Base-by-base conservation (phyloP, 306 rosid genomes). In the Cajanus cajan region DNA sequence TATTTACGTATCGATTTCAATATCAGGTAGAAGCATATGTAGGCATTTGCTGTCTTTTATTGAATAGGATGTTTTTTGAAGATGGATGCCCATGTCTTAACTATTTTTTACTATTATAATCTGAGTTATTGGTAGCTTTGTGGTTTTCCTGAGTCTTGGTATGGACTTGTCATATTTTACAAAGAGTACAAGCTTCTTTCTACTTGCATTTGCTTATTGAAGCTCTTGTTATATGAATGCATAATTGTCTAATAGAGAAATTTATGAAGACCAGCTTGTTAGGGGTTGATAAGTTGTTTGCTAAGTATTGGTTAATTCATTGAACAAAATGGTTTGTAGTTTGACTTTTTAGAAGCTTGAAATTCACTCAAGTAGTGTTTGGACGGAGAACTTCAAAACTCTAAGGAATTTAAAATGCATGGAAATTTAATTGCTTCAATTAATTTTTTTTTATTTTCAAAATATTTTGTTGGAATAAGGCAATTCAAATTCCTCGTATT, bases 1-100 rank as follows among this genome's bases (percentile, higher is more conserved):
- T 92, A 82, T 82, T 84, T 92, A 70, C 98, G 96, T 21, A 88
- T 95, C 25, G 94, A 88, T 78, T 95, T 95, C 87, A 89, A 92
- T 85, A 73, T 95, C 85, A 95, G 98, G 98, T 93, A 87, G 66
- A 81, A 62, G 61, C 45, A 66, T 64, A 68, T 47, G 21, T 75
- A 8, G 57, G 51, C 71, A 8, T 71, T 71, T 80, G 0, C 51
- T 54, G 22, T 44, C 36, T 51, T 67, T 80, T 68, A 51, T 75
- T 82, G 37, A 34, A 14, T 71, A 48, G 64, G 78, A 71, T 48
- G 45, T 63, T 82, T 36, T 36, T 37, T 10, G 7, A 36, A 71
- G 71, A 43, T 22, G 63, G 13, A 55, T 48, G 64, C 25, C 12
- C 11, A 34, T 21, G 2, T 68, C 66, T 36, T 72, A 65, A 69